These are phyloP conservation scores for Fusarium annulatum DNA, from an alignment of 2,329 filamentous ascomycete genomes.

Conservation along the genomic window DNA sequence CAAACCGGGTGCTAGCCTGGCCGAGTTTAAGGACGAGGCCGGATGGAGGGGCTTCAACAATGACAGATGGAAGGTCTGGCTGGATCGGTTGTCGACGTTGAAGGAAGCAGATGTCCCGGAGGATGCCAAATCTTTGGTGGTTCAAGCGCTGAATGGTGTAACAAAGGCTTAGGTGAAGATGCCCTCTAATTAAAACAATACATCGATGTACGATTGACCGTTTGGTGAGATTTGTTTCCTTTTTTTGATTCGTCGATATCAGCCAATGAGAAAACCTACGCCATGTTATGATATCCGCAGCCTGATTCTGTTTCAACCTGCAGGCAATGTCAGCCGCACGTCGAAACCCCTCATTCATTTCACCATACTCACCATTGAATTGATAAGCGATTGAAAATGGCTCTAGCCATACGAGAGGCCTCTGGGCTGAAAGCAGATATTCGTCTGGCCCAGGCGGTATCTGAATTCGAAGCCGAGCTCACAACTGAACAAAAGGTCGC, in stretches of 20 bases:
- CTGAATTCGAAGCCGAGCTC: background rate
- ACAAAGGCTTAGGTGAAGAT: too few relatives aligned
- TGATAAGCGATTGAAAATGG: background rate
- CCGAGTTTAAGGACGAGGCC: background rate
- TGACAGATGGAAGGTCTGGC: constrained; percentile 30
- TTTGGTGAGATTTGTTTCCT: too few relatives aligned
- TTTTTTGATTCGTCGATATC: too few relatives aligned
- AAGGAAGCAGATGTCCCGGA: background rate
- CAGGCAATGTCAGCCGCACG: background rate
- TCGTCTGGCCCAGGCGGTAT: background rate
- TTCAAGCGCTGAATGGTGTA: background rate
- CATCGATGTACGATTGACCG: too few relatives aligned
- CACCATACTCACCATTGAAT: background rate
- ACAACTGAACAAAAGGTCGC: background rate
- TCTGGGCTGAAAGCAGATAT: background rate
- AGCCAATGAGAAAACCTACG: background rate
- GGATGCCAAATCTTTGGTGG: background rate
- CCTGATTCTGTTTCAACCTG: background rate
- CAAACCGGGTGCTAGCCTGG: constrained; percentile 18
- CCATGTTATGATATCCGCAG: background rate
- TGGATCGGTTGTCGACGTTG: background rate
- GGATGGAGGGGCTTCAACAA: constrained; percentile 34
- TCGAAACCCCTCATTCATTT: background rate
- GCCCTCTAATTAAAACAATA: too few relatives aligned
- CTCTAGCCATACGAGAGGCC: background rate